These are phyloP conservation scores for Tuber aestivum DNA, from an alignment of 495 filamentous ascomycete species.

Conservation along the genomic window DNA sequence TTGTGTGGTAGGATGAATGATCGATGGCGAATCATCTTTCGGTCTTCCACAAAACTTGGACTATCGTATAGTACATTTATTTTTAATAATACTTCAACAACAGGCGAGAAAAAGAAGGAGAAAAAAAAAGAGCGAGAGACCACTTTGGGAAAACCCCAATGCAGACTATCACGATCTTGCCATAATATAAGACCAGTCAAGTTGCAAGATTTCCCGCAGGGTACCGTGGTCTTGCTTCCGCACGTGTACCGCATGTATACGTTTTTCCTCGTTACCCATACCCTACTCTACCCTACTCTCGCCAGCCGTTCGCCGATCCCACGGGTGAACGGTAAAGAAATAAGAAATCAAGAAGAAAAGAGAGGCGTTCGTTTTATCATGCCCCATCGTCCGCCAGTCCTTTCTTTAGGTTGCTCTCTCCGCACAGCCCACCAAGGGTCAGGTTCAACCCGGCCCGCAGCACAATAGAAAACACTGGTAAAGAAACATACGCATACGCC, in stretches of 20 bases:
- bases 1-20: too few relatives aligned
- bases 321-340: neutral
- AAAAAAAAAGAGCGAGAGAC: neutral
- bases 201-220: neutral
- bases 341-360: neutral
- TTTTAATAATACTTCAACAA: too few relatives aligned
- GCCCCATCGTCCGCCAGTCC: neutral
- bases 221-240: neutral
- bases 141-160: neutral
- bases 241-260: neutral
- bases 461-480: slow-evolving; percentile 23
- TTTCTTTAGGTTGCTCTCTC: neutral
- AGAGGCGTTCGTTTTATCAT: neutral
- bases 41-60: too few relatives aligned
- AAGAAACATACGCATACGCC: slow-evolving; percentile 27
- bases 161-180: neutral
- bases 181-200: neutral
- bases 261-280: neutral
- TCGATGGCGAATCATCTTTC: too few relatives aligned
- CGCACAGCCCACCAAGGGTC: neutral
- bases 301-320: neutral
- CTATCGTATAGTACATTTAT: too few relatives aligned
- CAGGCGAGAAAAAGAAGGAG: too few relatives aligned
- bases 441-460: slow-evolving; percentile 11
- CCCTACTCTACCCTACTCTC: neutral